Evolutionary conservation across 306 rosid species (phyloP).

Genomic region (Styphnolobium japonicum): DNA sequence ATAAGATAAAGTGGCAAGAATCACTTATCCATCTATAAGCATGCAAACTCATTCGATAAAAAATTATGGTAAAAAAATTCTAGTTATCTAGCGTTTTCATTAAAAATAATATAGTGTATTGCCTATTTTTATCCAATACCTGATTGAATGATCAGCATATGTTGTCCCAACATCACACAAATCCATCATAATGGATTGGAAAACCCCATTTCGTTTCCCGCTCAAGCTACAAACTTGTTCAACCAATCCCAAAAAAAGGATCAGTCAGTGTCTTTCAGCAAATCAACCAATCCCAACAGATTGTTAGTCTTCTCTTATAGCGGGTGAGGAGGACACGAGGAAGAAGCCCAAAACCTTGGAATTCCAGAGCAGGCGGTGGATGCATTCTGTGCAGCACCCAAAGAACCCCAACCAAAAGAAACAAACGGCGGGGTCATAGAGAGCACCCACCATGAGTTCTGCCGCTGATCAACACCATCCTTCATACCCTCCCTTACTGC

Average conservation of each 20-base stretch:
- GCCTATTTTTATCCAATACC: not conserved
- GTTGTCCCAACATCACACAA: too few relatives aligned
- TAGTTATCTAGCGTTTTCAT: too few relatives aligned
- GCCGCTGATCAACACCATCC: not conserved
- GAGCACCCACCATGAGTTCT: not conserved
- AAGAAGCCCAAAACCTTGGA: constrained; percentile 10
- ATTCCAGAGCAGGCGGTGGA: not conserved
- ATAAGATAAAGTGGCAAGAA: too few relatives aligned
- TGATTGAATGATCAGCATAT: not conserved
- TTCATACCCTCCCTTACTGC: not conserved
- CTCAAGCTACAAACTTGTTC: too few relatives aligned
- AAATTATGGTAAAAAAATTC: too few relatives aligned
- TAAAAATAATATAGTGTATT: not conserved
- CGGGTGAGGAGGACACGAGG: not conserved
- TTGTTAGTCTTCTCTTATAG: not conserved
- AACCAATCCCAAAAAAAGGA: not conserved
- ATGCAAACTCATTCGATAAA: too few relatives aligned
- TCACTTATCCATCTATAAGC: too few relatives aligned
- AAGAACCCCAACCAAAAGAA: not conserved
- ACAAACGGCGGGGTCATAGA: not conserved
- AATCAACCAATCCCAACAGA: not conserved
- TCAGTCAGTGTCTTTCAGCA: not conserved
- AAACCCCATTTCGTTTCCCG: not conserved
- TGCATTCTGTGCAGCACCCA: not conserved
- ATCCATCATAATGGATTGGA: not conserved